Evolutionary conservation across 2,329 filamentous ascomycete genomes (phyloP), one percentile per base, ranked within the genome.

Genomic region (Microcera coccophila): DNA sequence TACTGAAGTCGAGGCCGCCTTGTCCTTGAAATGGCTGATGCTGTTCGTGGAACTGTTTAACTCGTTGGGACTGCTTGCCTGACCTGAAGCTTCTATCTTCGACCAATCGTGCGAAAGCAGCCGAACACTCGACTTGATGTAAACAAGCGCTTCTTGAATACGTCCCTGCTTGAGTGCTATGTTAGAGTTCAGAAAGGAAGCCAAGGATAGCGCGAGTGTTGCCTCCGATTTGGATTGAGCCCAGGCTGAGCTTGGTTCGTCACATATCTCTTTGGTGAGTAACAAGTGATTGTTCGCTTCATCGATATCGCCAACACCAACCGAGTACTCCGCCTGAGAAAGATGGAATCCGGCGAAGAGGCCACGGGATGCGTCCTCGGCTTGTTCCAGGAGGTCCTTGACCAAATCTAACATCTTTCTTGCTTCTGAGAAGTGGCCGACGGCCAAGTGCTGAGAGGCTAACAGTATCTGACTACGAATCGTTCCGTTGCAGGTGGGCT

Each of bases 321-420:
- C 69, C 20, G 84, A 72, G 61, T 90, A 89, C 61, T 95, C 87
- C 1, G 86, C 82, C 47, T 83, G 81, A 0, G 82, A 79, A 5
- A 95, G 67, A 50, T 90, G 78, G 61, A 85, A 85, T 14, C 65
- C 64, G 9, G 71, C 72, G 16, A 72, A 50, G 5, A 70, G 62
- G 15, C 73, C 68, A 11, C 61, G 61, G 3, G 69, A 65, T 3
- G 61, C 47, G 0, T 57, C 57, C n/a, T 67, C 59, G n/a, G 66
- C 59, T 39, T 67, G 59, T 32, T 63, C 54, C 8, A 70, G 50
- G 15, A 74, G 72, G 16, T 68, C 63, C 48, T 82, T 75, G 3
- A 81, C 80, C 41, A 76, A 74, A 1, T 75, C 71, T 14, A 96
- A 72, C 0, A 70, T 60, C 45, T 69, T 63, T 29, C 72, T 71